These are phyloP conservation scores for Fusarium incarnatum DNA, from an alignment of 2,329 filamentous ascomycete species.

Conservation along the genomic window DNA sequence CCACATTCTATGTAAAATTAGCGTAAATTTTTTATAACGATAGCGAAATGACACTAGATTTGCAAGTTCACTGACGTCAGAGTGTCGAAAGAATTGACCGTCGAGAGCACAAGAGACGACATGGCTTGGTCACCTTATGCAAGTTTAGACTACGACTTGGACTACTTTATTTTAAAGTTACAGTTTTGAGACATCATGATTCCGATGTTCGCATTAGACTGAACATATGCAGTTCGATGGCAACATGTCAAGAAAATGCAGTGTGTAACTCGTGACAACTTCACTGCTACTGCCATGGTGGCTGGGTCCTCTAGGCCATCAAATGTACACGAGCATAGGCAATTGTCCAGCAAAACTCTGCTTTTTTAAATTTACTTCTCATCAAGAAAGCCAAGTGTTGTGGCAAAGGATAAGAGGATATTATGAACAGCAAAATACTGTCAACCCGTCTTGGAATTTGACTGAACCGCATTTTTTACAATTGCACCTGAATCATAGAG, in stretches of 20 bases:
- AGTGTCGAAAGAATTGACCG: neutral
- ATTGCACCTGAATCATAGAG: neutral
- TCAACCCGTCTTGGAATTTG: too few species aligned
- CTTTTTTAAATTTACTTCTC: neutral
- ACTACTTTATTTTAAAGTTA: too few species aligned
- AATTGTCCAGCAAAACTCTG: neutral
- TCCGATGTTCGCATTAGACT: neutral
- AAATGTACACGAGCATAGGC: neutral
- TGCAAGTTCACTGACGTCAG: neutral
- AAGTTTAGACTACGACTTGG: too few species aligned
- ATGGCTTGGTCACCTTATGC: too few species aligned
- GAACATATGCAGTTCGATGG: slow-evolving; percentile 22
- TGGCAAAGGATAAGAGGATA: too few species aligned
- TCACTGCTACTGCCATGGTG: neutral
- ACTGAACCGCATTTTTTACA: neutral
- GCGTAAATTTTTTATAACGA: neutral
- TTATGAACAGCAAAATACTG: too few species aligned
- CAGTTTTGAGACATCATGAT: too few species aligned
- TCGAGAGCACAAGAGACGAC: neutral
- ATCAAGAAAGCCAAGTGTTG: too few species aligned
- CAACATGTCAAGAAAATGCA: neutral
- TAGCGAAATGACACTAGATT: neutral
- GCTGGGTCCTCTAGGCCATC: neutral
- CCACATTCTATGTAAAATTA: slow-evolving; percentile 18
- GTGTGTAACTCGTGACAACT: neutral